A percentile compares a stretch with the other conserved stretches of the same genome.
Conservation (phyloP, 257 asterid species). For the Voacanga thouarsii region DNA sequence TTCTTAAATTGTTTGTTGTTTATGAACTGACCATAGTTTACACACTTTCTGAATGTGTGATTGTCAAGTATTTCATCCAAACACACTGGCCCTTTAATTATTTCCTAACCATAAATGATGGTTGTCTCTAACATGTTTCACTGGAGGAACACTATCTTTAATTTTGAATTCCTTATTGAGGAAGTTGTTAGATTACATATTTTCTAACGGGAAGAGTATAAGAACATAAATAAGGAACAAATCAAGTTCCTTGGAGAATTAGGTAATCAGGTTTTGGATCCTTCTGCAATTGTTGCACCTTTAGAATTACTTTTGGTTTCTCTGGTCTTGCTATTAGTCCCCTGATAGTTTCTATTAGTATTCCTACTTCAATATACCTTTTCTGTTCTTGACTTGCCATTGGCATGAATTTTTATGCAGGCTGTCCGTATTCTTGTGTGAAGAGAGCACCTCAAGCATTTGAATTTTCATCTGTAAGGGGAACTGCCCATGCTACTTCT, state of each 20-base stretch:
- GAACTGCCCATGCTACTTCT: constrained; percentile 65
- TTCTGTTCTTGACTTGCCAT: not conserved
- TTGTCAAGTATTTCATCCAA: too few relatives aligned
- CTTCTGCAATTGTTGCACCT: not conserved
- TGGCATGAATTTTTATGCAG: constrained; percentile 37
- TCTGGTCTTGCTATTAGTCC: not conserved
- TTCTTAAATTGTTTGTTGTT: not conserved
- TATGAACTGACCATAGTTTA: not conserved
- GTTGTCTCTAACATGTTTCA: too few relatives aligned
- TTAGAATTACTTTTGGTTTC: not conserved
- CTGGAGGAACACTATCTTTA: too few relatives aligned
- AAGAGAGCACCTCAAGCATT: constrained; percentile 78
- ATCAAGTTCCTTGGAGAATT: not conserved
- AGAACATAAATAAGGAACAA: too few relatives aligned
- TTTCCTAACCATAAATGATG: too few relatives aligned
- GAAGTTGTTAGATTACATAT: too few relatives aligned
- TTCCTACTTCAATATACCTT: not conserved
- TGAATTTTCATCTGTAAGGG: constrained; percentile 57
- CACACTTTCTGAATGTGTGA: too few relatives aligned
- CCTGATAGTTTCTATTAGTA: not conserved
- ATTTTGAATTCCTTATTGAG: too few relatives aligned
- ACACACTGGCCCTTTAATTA: too few relatives aligned
- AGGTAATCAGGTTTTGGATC: not conserved
- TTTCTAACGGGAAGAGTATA: too few relatives aligned
- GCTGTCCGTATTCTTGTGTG: constrained; percentile 85